Evolutionary conservation across 129 eudicot genomes (phyloP), one percentile per base, ranked within the genome.

Genomic region (Flaveria bidentis): DNA sequence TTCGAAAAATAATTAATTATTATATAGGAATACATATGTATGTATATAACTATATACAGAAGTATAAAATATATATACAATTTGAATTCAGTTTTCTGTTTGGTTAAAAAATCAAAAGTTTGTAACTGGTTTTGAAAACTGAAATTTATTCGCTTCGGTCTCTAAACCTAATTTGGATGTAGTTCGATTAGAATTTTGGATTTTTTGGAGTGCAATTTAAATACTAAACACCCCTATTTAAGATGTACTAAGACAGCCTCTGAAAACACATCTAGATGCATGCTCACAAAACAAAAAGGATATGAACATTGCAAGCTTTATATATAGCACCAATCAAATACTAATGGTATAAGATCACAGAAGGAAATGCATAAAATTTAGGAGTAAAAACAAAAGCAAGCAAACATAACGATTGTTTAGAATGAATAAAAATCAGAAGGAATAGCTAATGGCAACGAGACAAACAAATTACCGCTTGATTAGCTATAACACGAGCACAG

Each of bases 401-500:
- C 63, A 22, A 25, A 41, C 30, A 7, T 41, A 71, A 17, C 15
- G 11, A 62, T 11, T 18, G 11, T 18, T 20, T 6, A 9, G 57
- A 79, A 56, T 49, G 36, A 9, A n/a, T 10, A 69, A 77, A 47
- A 62, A 22, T 20, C 58, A 65, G 25, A 51, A 80, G 55, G 57
- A 6, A 56, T 49, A 56, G 53, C n/a, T 47, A 41, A 44, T 20
- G 65, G 61, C 20, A 71, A 73, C 3, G 16, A 66, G 39, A 26
- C 15, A 75, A 79, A 55, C 50, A 76, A 62, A 69, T 62, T 92
- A 95, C 99, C 96, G 94, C 90, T 84, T 95, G 90, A 87, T 82
- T 85, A 78, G 99, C 97, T 78, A 95, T 91, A 71, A 95, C 99
- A 80, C 99, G 96, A 60, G 99, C 99, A 77, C 97, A 87, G 4